Evolutionary conservation across 768 basidiomycete species (phyloP), one percentile per base, ranked within the genome.

Genomic region (Pleurotus ostreatus): DNA sequence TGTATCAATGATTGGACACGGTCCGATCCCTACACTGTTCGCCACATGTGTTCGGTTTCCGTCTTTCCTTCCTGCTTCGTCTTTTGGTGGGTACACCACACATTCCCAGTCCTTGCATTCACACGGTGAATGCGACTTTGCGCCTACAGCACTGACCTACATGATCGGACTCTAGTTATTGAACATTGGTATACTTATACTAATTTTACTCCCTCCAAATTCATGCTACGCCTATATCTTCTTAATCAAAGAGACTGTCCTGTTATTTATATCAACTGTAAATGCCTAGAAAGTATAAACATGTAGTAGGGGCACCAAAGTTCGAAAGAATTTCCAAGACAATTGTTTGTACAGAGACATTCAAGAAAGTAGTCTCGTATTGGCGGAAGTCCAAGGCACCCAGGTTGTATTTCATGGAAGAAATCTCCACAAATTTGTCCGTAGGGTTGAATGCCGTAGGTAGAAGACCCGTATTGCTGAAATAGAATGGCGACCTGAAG

Each of bases 291-390:
- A 39, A 38, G 46, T 57, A 49, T 15, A 57, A 6, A 34, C 56
- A 57, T 11, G 56, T 57, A 15, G 56, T 38, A 18, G 48, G 18
- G 5, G 34, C 30, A 15, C 56, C 56, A 37, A 25, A 52, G 56
- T 57, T 57, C 11, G 26, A 40, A 15, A 57, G 34, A 37, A 57
- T 22, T 25, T 57, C 25, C 11, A 57, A n/a, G 30, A 57, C n/a
- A 20, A 57, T 49, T 11, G 51, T 22, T 15, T 49, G 23, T 12
- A 12, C 39, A 4, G 45, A 7, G 34, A 48, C n/a, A 20, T 7
- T 13, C 11, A 37, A 37, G 18, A 38, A 13, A 15, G 23, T 49
- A n/a, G 55, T 25, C 26, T 46, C 37, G 30, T 22, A 56, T 37
- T 56, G 55, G 22, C 26, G 44, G 12, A 44, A 25, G n/a, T 25